A percentile compares a stretch with the other conserved stretches of the same genome.
These are phyloP conservation scores for Aspergillus aculeatinus DNA, from an alignment of 2,329 filamentous ascomycete species.

Conservation along the genomic window DNA sequence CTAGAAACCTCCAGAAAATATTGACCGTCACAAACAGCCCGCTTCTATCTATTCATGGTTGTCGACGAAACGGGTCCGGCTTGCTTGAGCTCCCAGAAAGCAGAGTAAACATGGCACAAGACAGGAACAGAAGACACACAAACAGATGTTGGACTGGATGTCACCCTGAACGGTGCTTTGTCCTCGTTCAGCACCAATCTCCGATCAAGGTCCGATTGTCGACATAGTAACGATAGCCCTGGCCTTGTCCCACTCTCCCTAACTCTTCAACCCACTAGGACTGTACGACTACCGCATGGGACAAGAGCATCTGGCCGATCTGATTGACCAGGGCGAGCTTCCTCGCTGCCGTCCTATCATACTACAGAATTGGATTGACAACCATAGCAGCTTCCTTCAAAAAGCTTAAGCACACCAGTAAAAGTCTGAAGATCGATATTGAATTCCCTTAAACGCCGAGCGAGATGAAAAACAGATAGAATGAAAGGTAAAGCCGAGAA, in stretches of 20 bases:
- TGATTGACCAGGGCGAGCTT: background rate
- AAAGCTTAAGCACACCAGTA: background rate
- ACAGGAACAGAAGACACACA: background rate
- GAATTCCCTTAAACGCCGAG: constrained; percentile 16
- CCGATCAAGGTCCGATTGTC: background rate
- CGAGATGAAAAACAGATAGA: constrained; percentile 15
- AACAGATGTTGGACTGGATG: constrained; percentile 1
- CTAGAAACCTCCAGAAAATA: background rate
- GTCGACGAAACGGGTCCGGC: background rate
- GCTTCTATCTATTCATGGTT: background rate
- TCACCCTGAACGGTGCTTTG: constrained; percentile 12
- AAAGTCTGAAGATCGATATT: background rate
- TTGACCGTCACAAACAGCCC: background rate
- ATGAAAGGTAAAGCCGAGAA: constrained; percentile 13
- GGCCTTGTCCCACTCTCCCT: background rate
- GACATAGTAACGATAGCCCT: background rate
- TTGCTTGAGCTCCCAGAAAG: background rate
- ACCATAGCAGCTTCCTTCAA: background rate
- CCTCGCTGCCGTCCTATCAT: background rate
- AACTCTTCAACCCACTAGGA: background rate
- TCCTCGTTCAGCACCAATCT: constrained; percentile 12
- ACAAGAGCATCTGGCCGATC: background rate
- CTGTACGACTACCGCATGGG: background rate
- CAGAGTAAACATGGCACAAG: background rate
- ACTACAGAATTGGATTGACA: background rate